Evolutionary conservation across 2,329 filamentous ascomycete species (phyloP).

Genomic region (Alternaria rosae): DNA sequence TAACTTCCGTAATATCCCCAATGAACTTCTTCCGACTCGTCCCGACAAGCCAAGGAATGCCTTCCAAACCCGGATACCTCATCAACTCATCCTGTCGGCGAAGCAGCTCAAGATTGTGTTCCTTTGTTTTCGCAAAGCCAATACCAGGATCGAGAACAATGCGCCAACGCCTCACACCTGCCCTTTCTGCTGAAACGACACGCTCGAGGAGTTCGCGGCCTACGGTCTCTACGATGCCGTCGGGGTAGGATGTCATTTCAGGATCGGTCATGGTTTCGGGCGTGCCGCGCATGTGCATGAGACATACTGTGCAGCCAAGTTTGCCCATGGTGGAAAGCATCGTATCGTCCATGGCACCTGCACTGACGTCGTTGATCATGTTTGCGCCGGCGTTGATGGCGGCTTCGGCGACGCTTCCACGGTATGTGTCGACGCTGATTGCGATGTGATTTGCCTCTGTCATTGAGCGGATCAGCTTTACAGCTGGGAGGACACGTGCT

Average conservation of each 20-base stretch:
- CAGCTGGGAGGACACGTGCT: conserved; percentile 78
- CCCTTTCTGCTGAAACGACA: conserved; percentile 76
- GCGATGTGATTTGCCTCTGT: conserved; percentile 69
- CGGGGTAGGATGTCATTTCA: conserved; percentile 65
- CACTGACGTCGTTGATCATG: conserved; percentile 94
- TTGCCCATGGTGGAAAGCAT: conserved; percentile 85
- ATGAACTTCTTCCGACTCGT: conserved; percentile 91
- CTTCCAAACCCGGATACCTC: conserved; percentile 61
- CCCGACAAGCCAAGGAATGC: conserved; percentile 87
- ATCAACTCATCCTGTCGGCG: conserved; percentile 68
- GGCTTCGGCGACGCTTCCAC: conserved; percentile 78
- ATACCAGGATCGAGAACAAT: conserved; percentile 94
- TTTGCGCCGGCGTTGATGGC: conserved; percentile 82
- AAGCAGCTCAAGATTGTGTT: conserved; percentile 84
- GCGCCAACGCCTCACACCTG: conserved; percentile 89
- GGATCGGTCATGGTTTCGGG: conserved; percentile 77
- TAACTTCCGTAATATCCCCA: conserved; percentile 78
- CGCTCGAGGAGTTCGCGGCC: conserved; percentile 72
- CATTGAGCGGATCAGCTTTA: conserved; percentile 73
- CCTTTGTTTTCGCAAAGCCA: conserved; percentile 85
- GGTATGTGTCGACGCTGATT: conserved; percentile 93
- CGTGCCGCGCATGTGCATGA: conserved; percentile 95
- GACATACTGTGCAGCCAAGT: conserved; percentile 77
- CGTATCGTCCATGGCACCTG: conserved; percentile 75
- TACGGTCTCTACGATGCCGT: conserved; percentile 71